Conservation (phyloP, 2,329 filamentous ascomycete genomes). For the Akanthomyces uredinophilus region DNA sequence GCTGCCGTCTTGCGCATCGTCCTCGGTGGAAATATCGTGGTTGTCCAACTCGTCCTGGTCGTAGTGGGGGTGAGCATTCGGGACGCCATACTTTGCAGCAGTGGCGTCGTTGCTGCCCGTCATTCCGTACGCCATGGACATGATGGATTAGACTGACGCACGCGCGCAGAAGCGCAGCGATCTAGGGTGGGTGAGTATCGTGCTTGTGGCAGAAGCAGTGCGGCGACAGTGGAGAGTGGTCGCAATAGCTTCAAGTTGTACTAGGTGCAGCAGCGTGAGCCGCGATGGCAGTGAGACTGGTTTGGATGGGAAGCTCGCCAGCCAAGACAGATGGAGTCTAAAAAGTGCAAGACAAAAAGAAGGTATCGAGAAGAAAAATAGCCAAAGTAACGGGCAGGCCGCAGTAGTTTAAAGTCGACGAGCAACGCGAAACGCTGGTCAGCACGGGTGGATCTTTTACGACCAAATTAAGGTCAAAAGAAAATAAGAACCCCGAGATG, state of each 20-base stretch:
- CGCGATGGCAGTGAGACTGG: background rate
- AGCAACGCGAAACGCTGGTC: background rate
- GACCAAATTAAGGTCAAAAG: slow-evolving; percentile 8
- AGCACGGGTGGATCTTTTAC: slow-evolving; percentile 5
- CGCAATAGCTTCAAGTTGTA: background rate
- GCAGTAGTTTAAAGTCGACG: background rate
- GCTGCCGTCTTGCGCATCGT: slow-evolving; percentile 31
- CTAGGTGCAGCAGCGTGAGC: background rate
- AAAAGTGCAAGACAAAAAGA: background rate
- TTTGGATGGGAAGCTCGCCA: background rate
- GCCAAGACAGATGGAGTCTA: background rate
- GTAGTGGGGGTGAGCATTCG: slow-evolving; percentile 24
- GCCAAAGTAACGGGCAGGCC: background rate
- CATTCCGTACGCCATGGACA: slow-evolving; percentile 38
- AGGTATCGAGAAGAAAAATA: background rate
- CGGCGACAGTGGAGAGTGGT: background rate
- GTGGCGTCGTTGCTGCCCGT: slow-evolving; percentile 47
- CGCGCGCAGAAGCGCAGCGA: slow-evolving; percentile 1
- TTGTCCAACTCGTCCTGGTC: slow-evolving; percentile 25
- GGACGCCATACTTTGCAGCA: slow-evolving; percentile 37
- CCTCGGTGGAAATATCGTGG: slow-evolving; percentile 21
- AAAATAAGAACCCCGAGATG: slow-evolving; percentile 1
- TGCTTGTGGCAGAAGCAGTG: background rate
- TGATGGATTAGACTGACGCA: slow-evolving; percentile 19
- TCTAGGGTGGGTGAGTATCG: background rate